phyloP scores from a whole-genome alignment of 2,329 filamentous ascomycete genomes.

The Fusarium mexicanum region DNA sequence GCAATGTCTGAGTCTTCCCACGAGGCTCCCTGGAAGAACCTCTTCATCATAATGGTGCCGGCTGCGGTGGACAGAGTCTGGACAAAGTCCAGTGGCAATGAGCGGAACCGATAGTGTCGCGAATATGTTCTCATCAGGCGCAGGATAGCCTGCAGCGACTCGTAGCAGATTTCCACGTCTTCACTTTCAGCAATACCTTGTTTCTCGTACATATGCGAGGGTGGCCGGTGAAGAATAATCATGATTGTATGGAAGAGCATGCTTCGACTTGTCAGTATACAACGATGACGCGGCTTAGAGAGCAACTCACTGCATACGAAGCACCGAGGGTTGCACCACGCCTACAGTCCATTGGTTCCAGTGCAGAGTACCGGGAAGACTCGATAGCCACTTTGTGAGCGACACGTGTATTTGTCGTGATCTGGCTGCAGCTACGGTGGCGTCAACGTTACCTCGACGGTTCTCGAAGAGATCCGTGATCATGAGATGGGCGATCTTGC shows the following conservation, averaged over 20 bases:
- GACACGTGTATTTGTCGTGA: conserved; percentile 58
- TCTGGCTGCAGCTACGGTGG: conserved; percentile 53
- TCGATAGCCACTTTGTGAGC: conserved; percentile 57
- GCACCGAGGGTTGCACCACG: conserved; percentile 56
- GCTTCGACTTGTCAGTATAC: conserved; percentile 37
- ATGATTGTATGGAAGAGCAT: conserved; percentile 62
- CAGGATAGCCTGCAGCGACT: conserved; percentile 57
- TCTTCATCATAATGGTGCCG: conserved; percentile 58
- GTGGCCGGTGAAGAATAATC: conserved; percentile 62
- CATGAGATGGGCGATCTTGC: conserved; percentile 60
- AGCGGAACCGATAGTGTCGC: conserved; percentile 55
- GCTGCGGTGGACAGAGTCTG: conserved; percentile 60
- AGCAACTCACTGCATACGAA: conserved; percentile 56
- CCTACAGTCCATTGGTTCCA: conserved; percentile 63
- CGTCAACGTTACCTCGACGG: conserved; percentile 52
- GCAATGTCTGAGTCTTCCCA: conserved; percentile 59
- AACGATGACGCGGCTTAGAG: background rate
- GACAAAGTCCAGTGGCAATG: conserved; percentile 58
- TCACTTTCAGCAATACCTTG: conserved; percentile 52
- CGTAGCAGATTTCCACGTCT: conserved; percentile 61
- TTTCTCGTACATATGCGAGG: conserved; percentile 54
- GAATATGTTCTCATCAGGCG: conserved; percentile 56
- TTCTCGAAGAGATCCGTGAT: conserved; percentile 63
- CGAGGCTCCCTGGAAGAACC: conserved; percentile 52
- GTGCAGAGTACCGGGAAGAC: conserved; percentile 57